A percentile compares a stretch with the other conserved stretches of the same genome.
These are phyloP conservation scores for Leucogyrophana mollusca DNA, from an alignment of 768 basidiomycete species.

Conservation along the genomic window DNA sequence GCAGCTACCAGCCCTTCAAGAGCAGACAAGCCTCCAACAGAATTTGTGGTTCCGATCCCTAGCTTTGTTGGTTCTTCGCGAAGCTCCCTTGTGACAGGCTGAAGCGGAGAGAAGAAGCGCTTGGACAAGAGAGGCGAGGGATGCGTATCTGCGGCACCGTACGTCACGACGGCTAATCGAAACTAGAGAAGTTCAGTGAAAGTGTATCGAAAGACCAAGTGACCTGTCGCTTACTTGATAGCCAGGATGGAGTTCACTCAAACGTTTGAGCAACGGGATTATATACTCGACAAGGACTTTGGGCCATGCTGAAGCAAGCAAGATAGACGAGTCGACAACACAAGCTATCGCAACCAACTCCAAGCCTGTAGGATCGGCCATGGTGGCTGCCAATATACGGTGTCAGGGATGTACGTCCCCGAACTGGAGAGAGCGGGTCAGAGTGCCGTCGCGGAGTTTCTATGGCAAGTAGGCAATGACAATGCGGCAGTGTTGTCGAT, in stretches of 20 bases:
- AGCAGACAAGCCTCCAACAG: conserved; percentile 59
- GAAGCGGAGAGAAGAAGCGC: conserved; percentile 48
- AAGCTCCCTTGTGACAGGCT: conserved; percentile 42
- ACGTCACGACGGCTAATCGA: conserved; percentile 56
- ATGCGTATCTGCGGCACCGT: conserved; percentile 55
- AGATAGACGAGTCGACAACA: conserved; percentile 60
- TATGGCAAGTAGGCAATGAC: no score
- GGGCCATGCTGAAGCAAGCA: conserved; percentile 53
- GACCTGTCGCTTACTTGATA: conserved; percentile 32
- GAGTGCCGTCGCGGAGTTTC: no score
- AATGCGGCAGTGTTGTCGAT: no score
- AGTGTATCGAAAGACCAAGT: neutral
- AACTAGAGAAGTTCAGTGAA: conserved; percentile 24
- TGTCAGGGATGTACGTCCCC: no score
- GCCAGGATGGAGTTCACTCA: conserved; percentile 41
- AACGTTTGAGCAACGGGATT: conserved; percentile 48
- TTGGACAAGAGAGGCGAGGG: conserved; percentile 57
- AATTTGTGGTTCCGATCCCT: conserved; percentile 57
- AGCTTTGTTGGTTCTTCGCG: conserved; percentile 44
- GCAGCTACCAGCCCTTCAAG: conserved; percentile 71
- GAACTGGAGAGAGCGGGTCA: no score
- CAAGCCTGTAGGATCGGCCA: neutral
- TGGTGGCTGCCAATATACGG: no score
- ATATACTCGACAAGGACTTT: conserved; percentile 47
- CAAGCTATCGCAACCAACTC: conserved; percentile 50